Evolutionary conservation across 768 basidiomycete species (phyloP), one percentile per base, ranked within the genome.

Genomic region (Lactarius sanguifluus): DNA sequence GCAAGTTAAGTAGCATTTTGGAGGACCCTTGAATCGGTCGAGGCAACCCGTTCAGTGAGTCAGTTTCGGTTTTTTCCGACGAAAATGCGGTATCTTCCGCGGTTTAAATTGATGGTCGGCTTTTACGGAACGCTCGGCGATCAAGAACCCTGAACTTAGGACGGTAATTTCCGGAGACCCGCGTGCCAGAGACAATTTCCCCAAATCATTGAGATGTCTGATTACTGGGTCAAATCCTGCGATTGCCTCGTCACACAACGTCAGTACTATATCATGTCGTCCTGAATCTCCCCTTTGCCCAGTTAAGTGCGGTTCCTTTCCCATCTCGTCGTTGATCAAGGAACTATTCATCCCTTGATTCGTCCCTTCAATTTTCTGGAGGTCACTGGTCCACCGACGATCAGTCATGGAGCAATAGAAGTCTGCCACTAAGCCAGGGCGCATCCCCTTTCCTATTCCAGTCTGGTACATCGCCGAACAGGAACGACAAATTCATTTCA

Each of bases 81-180:
- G 6, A 28, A 38, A 58, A 34, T 12, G 4, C 64, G 64, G 64
- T 40, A 60, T 30, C 9, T 56, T 36, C 66, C 66, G 32, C 3
- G 5, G 32, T 52, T 40, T 52, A 59, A 59, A 67, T 63, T 62
- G 61, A 38, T 62, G 52, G 50, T 67, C 66, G 66, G 66, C 57
- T 63, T 67, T 67, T 67, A 64, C 66, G 66, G 66, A 62, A 63
- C 62, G 62, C 57, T 59, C 66, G 66, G 66, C 66, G 62, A 67
- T 67, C 66, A 67, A 54, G 66, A 67, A 67, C 34, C 50, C 25
- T 59, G 52, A 12, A 55, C 50, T 55, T 59, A 60, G 40, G 30
- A 30, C 66, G 66, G 66, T 43, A 67, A 50, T 45, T 34, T 13
- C 66, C 66, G 66, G 40, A 25, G 32, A 28, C n/a, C 6, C 54